Evolutionary conservation across 169 alveolate genomes (phyloP).

Genomic region (Cryptosporidium felis): DNA sequence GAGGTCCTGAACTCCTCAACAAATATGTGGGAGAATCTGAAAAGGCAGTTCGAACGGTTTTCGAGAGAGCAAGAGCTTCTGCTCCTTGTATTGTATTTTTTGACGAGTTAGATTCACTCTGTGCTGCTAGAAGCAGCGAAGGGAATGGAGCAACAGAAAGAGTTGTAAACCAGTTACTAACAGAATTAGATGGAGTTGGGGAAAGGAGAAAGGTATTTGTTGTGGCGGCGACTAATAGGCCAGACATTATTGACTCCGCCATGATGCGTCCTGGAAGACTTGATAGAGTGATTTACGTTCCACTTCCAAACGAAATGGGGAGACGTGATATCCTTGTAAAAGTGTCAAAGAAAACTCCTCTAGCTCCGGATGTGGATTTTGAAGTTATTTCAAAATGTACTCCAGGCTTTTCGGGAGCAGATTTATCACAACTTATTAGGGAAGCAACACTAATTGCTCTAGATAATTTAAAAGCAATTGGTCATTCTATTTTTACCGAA

Average conservation of each 20-base stretch:
- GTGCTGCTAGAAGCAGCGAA: slow-evolving; percentile 92
- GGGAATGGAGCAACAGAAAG: slow-evolving; percentile 93
- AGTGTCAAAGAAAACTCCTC: slow-evolving; percentile 86
- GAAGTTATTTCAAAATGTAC: slow-evolving; percentile 81
- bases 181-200: slow-evolving; percentile 98
- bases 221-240: slow-evolving; percentile 99
- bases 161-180: slow-evolving; percentile 96
- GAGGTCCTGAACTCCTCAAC: slow-evolving; percentile 96
- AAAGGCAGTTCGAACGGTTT: slow-evolving; percentile 96
- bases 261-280: slow-evolving; percentile 98
- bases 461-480: slow-evolving; percentile 74
- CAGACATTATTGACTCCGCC: slow-evolving; percentile 99
- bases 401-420: slow-evolving; percentile 94
- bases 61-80: slow-evolving; percentile 96
- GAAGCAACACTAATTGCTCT: slow-evolving; percentile 91
- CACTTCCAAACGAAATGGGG: slow-evolving; percentile 94
- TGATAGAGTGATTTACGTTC: slow-evolving; percentile 92
- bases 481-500: slow-evolving; percentile 4
- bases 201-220: slow-evolving; percentile 92
- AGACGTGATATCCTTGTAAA: slow-evolving; percentile 89
- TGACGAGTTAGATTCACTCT: slow-evolving; percentile 98
- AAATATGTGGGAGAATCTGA: slow-evolving; percentile 99
- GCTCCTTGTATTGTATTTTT: slow-evolving; percentile 98
- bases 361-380: slow-evolving; percentile 82
- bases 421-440: slow-evolving; percentile 89